Evolutionary conservation across 2,329 filamentous ascomycete species (phyloP), one percentile per base, ranked within the genome.

Genomic region (Arthrobotrys musiformis): DNA sequence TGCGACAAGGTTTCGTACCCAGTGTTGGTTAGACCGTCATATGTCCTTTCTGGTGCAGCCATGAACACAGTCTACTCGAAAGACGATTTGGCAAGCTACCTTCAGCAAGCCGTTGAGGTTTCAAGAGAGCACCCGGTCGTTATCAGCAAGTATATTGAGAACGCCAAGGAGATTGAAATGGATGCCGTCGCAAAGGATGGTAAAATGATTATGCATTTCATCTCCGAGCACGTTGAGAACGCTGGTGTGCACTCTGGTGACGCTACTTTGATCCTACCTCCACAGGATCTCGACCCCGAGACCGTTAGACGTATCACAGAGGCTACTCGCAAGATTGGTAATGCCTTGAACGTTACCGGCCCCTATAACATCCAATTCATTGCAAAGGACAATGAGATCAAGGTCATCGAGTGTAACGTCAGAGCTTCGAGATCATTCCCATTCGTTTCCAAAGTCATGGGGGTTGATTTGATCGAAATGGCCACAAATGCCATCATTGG

Each of bases 361-460:
- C 95, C 95, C 22, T 97, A 92, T 88, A 99, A 99, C 85, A 99
- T 99, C 79, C 95, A 99, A 84, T 98, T 99, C 86, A 99, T 99
- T 82, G 95, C 95, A 81, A 98, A 98, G 86, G 94, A 98, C 84
- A 98, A 98, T 83, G 94, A 98, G 80, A 98, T 99, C 87, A 98
- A 98, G 87, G 95, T 99, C 80, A 99, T 99, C 79, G 95, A 99
- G 86, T 98, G 95, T 85, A 99, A 99, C 82, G 95, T 98, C 77
- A 91, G 95, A 79, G 95, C 95, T 15, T 97, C 95, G 52, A 89
- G 95, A 79, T 98, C 94, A 0, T 97, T 97, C 88, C 95, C 95
- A 78, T 99, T 99, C 82, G 94, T 98, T 15, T 97, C 94, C 79
- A 99, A 99, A 87, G 93, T 97, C 80, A 98, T 97, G 93, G 94